Evolutionary conservation across 495 filamentous ascomycete genomes (phyloP), one percentile per base, ranked within the genome.

Genomic region (Thozetella sp.): DNA sequence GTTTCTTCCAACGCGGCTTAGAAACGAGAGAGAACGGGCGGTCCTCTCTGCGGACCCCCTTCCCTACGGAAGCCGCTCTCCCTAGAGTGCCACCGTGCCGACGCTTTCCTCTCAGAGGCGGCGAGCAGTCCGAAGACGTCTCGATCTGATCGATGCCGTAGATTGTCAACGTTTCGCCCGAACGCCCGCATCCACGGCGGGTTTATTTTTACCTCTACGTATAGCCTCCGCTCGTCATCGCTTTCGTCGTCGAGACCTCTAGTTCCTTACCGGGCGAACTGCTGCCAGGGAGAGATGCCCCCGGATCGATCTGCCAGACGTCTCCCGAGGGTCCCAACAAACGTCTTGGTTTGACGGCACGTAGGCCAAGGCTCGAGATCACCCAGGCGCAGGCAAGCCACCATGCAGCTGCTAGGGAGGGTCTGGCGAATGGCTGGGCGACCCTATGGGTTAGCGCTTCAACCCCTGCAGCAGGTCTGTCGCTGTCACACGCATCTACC

Each of bases 131-230:
- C 11, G 43, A 19, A 13, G 20, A 48, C 43, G n/a, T n/a, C n/a
- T n/a, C n/a, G n/a, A 48, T 48, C 43, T 48, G 43, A 48, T 10
- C n/a, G 43, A 37, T 10, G 11, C 3, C n/a, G 4, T 3, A 10
- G n/a, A 48, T 48, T 48, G 43, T 48, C 43, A 48, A 48, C 3
- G 43, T 48, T 48, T 48, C 43, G 43, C 43, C 43, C 43, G 43
- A 48, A 48, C 20, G 43, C 43, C 10, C 4, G 3, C 11, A 37
- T 15, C 10, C 12, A 48, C 43, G n/a, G n/a, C 43, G 6, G 30
- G 30, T 37, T 6, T 17, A 9, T 37, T 17, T 37, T 37, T 37
- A 15, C 30, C 30, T 37, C 30, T 37, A 37, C 6, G 15, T 37
- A 37, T 37, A 37, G 15, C 30, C 6, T 37, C 6, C 15, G 6